These are phyloP conservation scores for Veloboletus limbatus DNA, from an alignment of 1,284 basidiomycete species.

Conservation along the genomic window DNA sequence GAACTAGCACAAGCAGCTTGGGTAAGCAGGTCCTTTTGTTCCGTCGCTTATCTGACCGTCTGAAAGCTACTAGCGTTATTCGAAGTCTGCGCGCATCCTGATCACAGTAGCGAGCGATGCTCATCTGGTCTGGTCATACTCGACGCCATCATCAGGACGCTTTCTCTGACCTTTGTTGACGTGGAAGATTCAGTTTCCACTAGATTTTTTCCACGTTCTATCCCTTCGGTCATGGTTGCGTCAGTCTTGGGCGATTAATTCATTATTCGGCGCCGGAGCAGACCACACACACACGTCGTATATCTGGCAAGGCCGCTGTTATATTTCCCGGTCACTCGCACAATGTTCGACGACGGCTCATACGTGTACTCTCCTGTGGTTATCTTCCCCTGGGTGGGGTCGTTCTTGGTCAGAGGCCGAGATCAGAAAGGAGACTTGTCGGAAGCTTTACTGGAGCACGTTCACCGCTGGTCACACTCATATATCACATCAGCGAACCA, in stretches of 20 bases:
- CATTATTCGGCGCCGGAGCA: background rate
- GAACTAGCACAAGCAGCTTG: slow-evolving; percentile 70
- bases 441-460: slow-evolving; percentile 71
- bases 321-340: slow-evolving; percentile 51
- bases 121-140: slow-evolving; percentile 58
- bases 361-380: slow-evolving; percentile 62
- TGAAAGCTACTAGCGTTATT: slow-evolving; percentile 64
- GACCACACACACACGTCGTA: slow-evolving; percentile 1
- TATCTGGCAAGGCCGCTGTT: slow-evolving; percentile 45
- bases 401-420: slow-evolving; percentile 56
- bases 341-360: slow-evolving; percentile 45
- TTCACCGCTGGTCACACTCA: slow-evolving; percentile 61
- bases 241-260: slow-evolving; percentile 9
- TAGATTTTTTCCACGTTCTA: slow-evolving; percentile 45
- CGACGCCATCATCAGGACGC: slow-evolving; percentile 62
- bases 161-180: slow-evolving; percentile 53
- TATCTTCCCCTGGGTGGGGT: slow-evolving; percentile 62
- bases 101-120: slow-evolving; percentile 51
- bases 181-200: slow-evolving; percentile 40
- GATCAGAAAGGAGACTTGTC: slow-evolving; percentile 64
- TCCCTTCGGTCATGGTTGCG: slow-evolving; percentile 33
- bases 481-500: slow-evolving; percentile 51
- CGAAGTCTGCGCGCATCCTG: slow-evolving; percentile 66
- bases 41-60: slow-evolving; percentile 9
- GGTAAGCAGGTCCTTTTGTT: slow-evolving; percentile 43